phyloP scores from a whole-genome alignment of 768 basidiomycete species.

The Mrakia gelida region DNA sequence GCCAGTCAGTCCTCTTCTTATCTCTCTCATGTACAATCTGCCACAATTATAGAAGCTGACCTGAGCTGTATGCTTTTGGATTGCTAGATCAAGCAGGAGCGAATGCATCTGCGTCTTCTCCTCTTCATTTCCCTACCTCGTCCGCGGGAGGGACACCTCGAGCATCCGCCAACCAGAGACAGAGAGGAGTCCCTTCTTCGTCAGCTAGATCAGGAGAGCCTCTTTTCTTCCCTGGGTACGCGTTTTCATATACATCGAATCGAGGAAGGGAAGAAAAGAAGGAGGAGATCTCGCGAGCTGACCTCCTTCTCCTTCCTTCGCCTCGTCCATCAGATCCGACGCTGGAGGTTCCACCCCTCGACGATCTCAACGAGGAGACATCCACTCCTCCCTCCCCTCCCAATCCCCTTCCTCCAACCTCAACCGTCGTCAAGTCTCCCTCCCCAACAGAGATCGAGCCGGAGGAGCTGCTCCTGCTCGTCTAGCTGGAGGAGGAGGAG shows the following conservation, averaged over 20 bases:
- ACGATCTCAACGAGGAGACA: slow-evolving; percentile 77
- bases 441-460: slow-evolving; percentile 52
- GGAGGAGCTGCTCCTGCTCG: slow-evolving; percentile 35
- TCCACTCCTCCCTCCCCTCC: slow-evolving; percentile 72
- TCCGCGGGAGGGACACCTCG: slow-evolving; percentile 14
- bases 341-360: slow-evolving; percentile 56
- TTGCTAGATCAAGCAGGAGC: background rate
- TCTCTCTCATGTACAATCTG: background rate
- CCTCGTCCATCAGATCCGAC: slow-evolving; percentile 33
- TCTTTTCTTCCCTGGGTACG: slow-evolving; percentile 49
- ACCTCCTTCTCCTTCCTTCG: background rate
- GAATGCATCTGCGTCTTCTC: background rate
- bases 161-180: background rate
- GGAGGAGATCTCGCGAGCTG: background rate
- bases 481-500: slow-evolving; percentile 31
- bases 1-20: background rate
- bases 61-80: background rate
- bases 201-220: slow-evolving; percentile 38
- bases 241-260: slow-evolving; percentile 42
- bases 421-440: slow-evolving; percentile 47
- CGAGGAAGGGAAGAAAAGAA: background rate
- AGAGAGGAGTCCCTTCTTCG: slow-evolving; percentile 2
- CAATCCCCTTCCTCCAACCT: slow-evolving; percentile 48
- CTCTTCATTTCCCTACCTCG: slow-evolving; percentile 22
- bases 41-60: background rate